Percentiles rank a stretch among this genome's conserved stretches.
phyloP scores from a whole-genome alignment of 345 rosid genomes.

The Carallia brachiata region DNA sequence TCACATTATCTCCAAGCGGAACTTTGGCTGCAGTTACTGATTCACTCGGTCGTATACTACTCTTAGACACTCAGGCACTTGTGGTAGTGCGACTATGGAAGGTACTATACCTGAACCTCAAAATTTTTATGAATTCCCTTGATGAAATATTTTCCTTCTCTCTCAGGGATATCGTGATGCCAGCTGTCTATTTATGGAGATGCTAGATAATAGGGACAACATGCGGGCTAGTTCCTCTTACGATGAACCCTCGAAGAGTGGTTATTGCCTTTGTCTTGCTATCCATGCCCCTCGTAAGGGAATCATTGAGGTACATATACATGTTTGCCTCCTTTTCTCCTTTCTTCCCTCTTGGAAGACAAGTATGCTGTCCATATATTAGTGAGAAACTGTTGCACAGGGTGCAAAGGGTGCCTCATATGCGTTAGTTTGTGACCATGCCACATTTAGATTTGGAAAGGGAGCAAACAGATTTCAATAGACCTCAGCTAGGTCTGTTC shows the following conservation, averaged over 20 bases:
- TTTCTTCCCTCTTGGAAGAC: neutral
- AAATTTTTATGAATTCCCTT: neutral
- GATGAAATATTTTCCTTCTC: neutral
- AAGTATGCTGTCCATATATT: neutral
- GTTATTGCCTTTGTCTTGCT: constrained; percentile 89
- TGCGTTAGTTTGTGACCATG: too few species aligned
- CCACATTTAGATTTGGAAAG: too few species aligned
- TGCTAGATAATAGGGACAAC: constrained; percentile 61
- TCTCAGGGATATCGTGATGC: constrained; percentile 94
- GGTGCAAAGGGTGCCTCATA: too few species aligned
- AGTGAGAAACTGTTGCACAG: too few species aligned
- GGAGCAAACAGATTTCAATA: too few species aligned
- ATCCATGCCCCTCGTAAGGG: constrained; percentile 98
- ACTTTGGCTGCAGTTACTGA: constrained; percentile 97
- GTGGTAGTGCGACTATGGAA: constrained; percentile 96
- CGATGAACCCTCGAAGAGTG: constrained; percentile 62
- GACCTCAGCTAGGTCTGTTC: too few species aligned
- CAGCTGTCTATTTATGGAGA: constrained; percentile 88
- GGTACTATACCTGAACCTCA: constrained; percentile 40
- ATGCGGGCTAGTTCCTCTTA: constrained; percentile 45
- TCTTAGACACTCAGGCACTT: constrained; percentile 91
- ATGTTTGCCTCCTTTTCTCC: neutral
- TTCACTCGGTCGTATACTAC: constrained; percentile 95
- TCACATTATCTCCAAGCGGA: constrained; percentile 88
- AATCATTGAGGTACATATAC: constrained; percentile 65